Conservation (phyloP, 2,329 filamentous ascomycete species). For the Colletotrichum theobromicola region DNA sequence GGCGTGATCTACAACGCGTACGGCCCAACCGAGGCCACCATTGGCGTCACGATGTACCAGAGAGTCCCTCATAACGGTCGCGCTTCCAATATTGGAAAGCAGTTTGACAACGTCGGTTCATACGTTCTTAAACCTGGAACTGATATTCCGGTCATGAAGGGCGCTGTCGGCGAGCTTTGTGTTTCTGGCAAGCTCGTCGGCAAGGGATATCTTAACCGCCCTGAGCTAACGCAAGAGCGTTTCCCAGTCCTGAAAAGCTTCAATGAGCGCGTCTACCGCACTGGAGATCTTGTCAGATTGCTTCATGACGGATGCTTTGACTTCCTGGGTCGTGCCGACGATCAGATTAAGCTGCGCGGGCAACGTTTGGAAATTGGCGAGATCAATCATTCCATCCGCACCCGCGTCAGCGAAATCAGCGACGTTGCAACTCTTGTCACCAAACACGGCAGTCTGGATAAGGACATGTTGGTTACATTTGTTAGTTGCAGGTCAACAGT, state of each 20-base stretch:
- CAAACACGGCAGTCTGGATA: slow-evolving; percentile 73
- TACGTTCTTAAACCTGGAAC: slow-evolving; percentile 77
- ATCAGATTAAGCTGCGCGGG: slow-evolving; percentile 90
- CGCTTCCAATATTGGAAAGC: slow-evolving; percentile 84
- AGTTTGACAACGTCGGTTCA: slow-evolving; percentile 87
- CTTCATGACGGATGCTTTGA: slow-evolving; percentile 83
- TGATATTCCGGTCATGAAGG: slow-evolving; percentile 73
- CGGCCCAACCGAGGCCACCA: slow-evolving; percentile 91
- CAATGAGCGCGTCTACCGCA: slow-evolving; percentile 76
- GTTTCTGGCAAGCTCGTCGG: slow-evolving; percentile 87
- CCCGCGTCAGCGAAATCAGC: slow-evolving; percentile 58
- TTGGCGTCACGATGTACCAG: slow-evolving; percentile 90
- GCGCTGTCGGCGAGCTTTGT: slow-evolving; percentile 86
- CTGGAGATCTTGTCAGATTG: slow-evolving; percentile 85
- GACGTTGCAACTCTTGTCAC: slow-evolving; percentile 80
- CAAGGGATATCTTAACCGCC: slow-evolving; percentile 84
- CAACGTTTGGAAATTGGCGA: slow-evolving; percentile 90
- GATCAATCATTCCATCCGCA: slow-evolving; percentile 83
- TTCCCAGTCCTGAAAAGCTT: slow-evolving; percentile 71
- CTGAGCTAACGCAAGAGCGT: slow-evolving; percentile 75
- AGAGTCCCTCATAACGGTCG: slow-evolving; percentile 79
- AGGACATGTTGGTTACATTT: slow-evolving; percentile 84
- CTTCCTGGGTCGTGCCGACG: slow-evolving; percentile 86
- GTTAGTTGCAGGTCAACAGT: slow-evolving; percentile 46
- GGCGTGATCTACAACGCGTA: slow-evolving; percentile 91